Evolutionary conservation across 2,329 filamentous ascomycete genomes (phyloP), one percentile per base, ranked within the genome.

Genomic region (Cadophora gregata): DNA sequence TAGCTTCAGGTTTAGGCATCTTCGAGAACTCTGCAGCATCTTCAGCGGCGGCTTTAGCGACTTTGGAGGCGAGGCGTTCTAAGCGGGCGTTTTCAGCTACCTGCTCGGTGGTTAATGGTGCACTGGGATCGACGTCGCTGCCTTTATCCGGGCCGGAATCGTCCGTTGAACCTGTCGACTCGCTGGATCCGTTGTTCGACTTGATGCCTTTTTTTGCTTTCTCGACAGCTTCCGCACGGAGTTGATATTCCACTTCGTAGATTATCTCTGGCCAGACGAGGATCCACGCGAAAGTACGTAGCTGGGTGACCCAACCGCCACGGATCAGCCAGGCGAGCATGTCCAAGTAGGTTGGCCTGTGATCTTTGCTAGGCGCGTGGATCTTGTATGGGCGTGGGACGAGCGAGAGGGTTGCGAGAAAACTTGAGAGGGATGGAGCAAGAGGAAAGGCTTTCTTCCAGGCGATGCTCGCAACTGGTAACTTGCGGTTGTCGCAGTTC

Each of bases 281-380:
- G 51, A 98, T 88, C 83, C 96, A 97, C 14, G 91, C 93, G 78
- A 96, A 97, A 0, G 93, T 96, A 69, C 93, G 92, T 6, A 99
- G 85, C 77, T 97, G 94, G 0, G 92, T 97, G 0, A 97, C 94
- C 92, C 96, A 97, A 16, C 93, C 93, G 56, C 93, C 91, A 48
- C 94, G 89, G 81, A 98, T 88, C 9, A 99, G 85, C 93, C 95
- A 99, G 25, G 93, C 93, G 29, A 99, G 83, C 78, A 98, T 97
- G 38, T 92, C 87, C 78, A 98, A 90, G 78, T 97, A 99, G 1
- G 90, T 89, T 7, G 90, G 89, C 51, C 95, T 91, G 76, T 97
- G 93, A 74, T 93, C 91, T 77, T 94, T 93, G 75, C 89, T 93
- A 0, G 95, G 95, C 53, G 94, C 93, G 71, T 96, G 90, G 63